Conservation (phyloP, 1,284 basidiomycete species). For the Sporisorium graminicola region DNA sequence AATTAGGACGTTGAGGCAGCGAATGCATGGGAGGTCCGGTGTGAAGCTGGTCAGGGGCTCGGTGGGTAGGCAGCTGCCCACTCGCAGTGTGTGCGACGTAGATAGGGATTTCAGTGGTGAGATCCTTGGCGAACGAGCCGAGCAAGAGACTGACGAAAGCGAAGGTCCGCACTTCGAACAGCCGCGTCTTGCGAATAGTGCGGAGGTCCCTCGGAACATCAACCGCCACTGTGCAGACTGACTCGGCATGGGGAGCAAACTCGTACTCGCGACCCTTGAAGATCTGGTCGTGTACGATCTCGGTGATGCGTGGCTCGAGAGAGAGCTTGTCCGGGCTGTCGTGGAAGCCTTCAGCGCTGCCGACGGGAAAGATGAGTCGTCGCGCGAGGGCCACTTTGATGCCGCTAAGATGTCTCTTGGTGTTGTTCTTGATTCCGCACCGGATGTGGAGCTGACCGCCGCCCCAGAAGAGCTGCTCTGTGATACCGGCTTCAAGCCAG, state of each 20-base stretch:
- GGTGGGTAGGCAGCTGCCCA: constrained; percentile 32
- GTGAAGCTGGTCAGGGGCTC: constrained; percentile 14
- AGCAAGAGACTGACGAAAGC: constrained; percentile 56
- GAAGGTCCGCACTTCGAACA: constrained; percentile 59
- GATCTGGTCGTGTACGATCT: constrained; percentile 55
- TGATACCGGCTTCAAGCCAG: constrained; percentile 62
- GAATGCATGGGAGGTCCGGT: constrained; percentile 13
- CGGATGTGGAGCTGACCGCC: constrained; percentile 58
- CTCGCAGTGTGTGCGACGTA: constrained; percentile 60
- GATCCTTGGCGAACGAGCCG: constrained; percentile 63
- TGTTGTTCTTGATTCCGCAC: constrained; percentile 64
- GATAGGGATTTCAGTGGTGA: constrained; percentile 60
- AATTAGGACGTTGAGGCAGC: constrained; percentile 37
- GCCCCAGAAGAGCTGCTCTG: constrained; percentile 56
- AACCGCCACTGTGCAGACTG: constrained; percentile 56
- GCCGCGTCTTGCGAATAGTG: constrained; percentile 60
- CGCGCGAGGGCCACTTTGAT: constrained; percentile 59
- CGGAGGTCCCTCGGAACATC: constrained; percentile 58
- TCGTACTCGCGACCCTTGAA: constrained; percentile 65
- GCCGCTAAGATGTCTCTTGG: constrained; percentile 59
- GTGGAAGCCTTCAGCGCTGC: constrained; percentile 44
- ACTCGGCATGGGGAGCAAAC: constrained; percentile 56
- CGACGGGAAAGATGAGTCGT: constrained; percentile 60
- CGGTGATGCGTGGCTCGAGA: constrained; percentile 63
- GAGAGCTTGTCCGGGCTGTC: constrained; percentile 42